Evolutionary conservation across 2,329 filamentous ascomycete species (phyloP).

Genomic region (Aspergillus phoenicis): DNA sequence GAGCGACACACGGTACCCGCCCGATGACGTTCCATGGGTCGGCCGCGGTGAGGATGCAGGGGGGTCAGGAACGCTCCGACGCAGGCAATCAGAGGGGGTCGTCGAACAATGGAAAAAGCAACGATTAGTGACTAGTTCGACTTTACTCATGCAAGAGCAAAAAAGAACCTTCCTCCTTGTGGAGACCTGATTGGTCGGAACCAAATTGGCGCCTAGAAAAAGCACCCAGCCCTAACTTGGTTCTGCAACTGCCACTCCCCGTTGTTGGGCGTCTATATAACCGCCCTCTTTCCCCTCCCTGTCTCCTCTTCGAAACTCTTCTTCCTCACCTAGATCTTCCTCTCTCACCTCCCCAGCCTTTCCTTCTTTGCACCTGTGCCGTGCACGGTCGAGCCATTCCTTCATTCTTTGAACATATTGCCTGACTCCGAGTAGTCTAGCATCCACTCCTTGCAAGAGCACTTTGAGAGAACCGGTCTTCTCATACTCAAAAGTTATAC

Average conservation of each 20-base stretch:
- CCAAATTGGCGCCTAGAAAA: neutral
- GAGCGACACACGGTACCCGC: neutral
- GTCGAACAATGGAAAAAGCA: neutral
- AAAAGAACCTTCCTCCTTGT: neutral
- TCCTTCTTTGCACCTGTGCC: constrained; percentile 32
- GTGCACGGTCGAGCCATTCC: constrained; percentile 36
- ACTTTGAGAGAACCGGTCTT: constrained; percentile 25
- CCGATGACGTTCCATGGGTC: constrained; percentile 11
- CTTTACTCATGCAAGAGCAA: neutral
- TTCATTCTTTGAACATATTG: constrained; percentile 15
- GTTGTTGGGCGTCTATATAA: constrained; percentile 3
- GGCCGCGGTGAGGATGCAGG: constrained; percentile 5
- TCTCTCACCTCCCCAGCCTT: constrained; percentile 10
- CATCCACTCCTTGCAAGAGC: constrained; percentile 2
- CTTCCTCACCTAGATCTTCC: constrained; percentile 8
- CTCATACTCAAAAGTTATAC: constrained; percentile 19
- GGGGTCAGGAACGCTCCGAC: constrained; percentile 2
- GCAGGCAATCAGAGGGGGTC: neutral
- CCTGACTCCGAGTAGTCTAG: constrained; percentile 11
- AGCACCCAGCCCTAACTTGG: neutral
- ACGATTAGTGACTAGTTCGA: neutral
- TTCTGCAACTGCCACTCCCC: neutral
- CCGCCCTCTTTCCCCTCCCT: constrained; percentile 2
- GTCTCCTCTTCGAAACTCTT: constrained; percentile 1
- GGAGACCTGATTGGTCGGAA: neutral